These are phyloP conservation scores for Fusarium armeniacum DNA, from an alignment of 2,329 filamentous ascomycete species.

Conservation along the genomic window DNA sequence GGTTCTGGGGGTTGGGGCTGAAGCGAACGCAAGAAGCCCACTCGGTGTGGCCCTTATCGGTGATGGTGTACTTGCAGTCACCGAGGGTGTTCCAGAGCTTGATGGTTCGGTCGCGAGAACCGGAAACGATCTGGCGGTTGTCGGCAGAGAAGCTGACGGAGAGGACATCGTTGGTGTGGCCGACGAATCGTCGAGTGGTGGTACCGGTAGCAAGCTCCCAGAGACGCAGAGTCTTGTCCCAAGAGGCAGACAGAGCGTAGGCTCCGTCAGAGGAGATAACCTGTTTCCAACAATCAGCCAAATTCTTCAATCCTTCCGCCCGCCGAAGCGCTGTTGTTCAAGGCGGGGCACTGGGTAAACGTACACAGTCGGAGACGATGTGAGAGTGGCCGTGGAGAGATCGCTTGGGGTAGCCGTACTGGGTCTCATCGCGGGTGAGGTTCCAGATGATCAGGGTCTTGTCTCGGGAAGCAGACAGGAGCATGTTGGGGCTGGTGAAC, in stretches of 20 bases:
- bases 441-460: conserved; percentile 99
- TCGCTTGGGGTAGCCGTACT: conserved; percentile 99
- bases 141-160: conserved; percentile 99
- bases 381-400: conserved; percentile 99
- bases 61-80: conserved; percentile 99
- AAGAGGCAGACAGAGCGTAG: conserved; percentile 98
- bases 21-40: conserved; percentile 99
- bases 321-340: conserved; percentile 18
- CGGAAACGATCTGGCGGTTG: conserved; percentile 99
- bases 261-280: conserved; percentile 99
- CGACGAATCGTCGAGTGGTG: conserved; percentile 98
- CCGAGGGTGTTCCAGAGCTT: conserved; percentile 99
- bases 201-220: conserved; percentile 98
- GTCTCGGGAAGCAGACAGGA: conserved; percentile 96
- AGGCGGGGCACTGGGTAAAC: conserved; percentile 59
- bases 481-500: conserved; percentile 90
- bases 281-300: conserved; percentile 62
- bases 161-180: conserved; percentile 99
- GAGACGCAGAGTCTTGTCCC: conserved; percentile 99
- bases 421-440: conserved; percentile 97
- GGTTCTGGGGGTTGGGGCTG: conserved; percentile 99
- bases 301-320: conserved; percentile 32
- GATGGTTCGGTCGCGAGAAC: conserved; percentile 97
- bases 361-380: conserved; percentile 99
- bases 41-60: conserved; percentile 99